phyloP scores from a whole-genome alignment of 2,329 filamentous ascomycete genomes.

The Cryphonectria naterciae region DNA sequence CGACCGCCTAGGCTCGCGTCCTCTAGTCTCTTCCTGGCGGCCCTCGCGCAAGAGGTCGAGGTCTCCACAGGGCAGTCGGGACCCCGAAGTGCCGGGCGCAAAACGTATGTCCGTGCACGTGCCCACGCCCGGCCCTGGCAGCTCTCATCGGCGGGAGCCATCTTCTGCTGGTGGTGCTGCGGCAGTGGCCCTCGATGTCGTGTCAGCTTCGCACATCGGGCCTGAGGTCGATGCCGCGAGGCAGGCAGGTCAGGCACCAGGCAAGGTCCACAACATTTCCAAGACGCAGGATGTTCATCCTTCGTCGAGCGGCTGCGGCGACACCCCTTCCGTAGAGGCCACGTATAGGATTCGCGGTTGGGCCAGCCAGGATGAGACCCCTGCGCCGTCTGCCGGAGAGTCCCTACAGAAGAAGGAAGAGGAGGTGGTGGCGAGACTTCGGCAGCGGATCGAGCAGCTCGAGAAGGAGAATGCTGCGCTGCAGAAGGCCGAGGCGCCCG shows the following conservation, averaged over 20 bases:
- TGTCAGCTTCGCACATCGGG: neutral
- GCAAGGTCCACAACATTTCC: neutral
- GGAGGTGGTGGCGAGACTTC: constrained; percentile 1
- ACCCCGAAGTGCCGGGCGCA: neutral
- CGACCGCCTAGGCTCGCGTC: neutral
- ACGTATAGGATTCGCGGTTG: neutral
- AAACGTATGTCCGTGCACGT: constrained; percentile 8
- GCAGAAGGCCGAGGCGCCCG: neutral
- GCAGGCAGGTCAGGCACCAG: neutral
- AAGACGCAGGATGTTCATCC: neutral
- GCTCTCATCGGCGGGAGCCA: neutral
- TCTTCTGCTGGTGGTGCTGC: neutral
- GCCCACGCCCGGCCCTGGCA: neutral
- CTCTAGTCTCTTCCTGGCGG: neutral
- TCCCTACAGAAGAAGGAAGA: too few species aligned
- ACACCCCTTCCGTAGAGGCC: neutral
- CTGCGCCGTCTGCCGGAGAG: neutral
- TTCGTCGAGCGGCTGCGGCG: too few species aligned
- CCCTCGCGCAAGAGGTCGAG: constrained; percentile 21
- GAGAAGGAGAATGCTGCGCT: constrained; percentile 12
- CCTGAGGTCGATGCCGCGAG: neutral
- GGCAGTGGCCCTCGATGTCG: neutral
- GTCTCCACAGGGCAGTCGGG: constrained; percentile 3
- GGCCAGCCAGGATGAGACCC: neutral
- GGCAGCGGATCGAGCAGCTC: neutral